These are phyloP conservation scores for Rossbeevera mucosa DNA, from an alignment of 768 basidiomycete species.

Conservation along the genomic window DNA sequence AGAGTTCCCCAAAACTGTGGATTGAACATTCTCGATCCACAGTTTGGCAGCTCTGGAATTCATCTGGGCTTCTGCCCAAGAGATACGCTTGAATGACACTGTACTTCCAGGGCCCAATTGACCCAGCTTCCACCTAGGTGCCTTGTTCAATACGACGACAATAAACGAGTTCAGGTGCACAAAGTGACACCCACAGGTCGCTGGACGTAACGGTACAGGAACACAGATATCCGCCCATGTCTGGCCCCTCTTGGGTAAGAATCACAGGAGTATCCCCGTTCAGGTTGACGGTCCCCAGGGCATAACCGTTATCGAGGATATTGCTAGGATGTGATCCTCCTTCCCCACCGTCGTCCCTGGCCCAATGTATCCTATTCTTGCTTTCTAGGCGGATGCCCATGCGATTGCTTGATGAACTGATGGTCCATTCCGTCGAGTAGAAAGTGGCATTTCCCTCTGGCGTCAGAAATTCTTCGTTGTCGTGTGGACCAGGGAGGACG, in stretches of 20 bases:
- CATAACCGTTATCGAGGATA: slow-evolving; percentile 60
- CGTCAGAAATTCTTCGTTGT: slow-evolving; percentile 52
- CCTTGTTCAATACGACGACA: not conserved
- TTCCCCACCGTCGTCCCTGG: slow-evolving; percentile 53
- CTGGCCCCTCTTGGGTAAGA: slow-evolving; percentile 56
- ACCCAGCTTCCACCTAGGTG: slow-evolving; percentile 59
- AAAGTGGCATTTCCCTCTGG: slow-evolving; percentile 44
- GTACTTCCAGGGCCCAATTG: slow-evolving; percentile 56
- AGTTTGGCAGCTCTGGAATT: slow-evolving; percentile 20
- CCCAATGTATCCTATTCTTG: slow-evolving; percentile 45
- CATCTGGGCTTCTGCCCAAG: slow-evolving; percentile 37
- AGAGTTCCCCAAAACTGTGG: not conserved
- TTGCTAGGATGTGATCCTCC: slow-evolving; percentile 69
- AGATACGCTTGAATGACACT: slow-evolving; percentile 49
- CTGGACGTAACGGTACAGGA: slow-evolving; percentile 47
- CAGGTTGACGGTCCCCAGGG: slow-evolving; percentile 50
- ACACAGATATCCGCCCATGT: slow-evolving; percentile 62
- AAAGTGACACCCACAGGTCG: slow-evolving; percentile 40
- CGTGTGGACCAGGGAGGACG: slow-evolving; percentile 61
- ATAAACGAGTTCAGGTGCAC: not conserved
- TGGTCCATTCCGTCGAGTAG: slow-evolving; percentile 48
- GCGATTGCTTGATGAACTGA: slow-evolving; percentile 56
- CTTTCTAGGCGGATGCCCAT: slow-evolving; percentile 58
- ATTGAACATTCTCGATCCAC: slow-evolving; percentile 31
- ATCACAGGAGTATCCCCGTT: slow-evolving; percentile 71